Evolutionary conservation across 1,284 basidiomycete genomes (phyloP), one percentile per base, ranked within the genome.

Genomic region (Sutorius eximius): DNA sequence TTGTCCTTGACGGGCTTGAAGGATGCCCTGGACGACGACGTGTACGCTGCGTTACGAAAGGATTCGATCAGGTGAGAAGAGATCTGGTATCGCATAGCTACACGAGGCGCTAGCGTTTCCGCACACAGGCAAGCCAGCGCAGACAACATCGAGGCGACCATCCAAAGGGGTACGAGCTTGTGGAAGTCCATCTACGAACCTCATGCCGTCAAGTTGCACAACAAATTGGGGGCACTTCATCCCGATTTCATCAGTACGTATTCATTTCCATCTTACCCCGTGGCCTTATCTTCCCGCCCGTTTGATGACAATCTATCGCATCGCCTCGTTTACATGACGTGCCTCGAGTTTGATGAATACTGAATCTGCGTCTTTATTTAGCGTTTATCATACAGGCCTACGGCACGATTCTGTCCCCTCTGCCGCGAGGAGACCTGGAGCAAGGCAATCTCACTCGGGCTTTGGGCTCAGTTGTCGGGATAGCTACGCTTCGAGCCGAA

Each of bases 381-480:
- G 89, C 90, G 57, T 96, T 96, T 77, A 97, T 99, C 72, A 91
- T 98, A 76, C 86, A 93, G 72, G 84, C 86, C 57, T 99, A 99
- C 73, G 94, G 94, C 58, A 78, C 89, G 20, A 82, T 98, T 18
- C 86, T 98, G 61, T 78, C 92, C 52, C 92, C 90, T 64, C 72
- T 89, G 62, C 80, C 88, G 61, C 83, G 78, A 64, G 78, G 72
- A 58, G 78, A 83, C 75, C 71, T 69, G 61, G 81, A 86, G 74
- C 87, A 89, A 72, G 87, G 89, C 54, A 91, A 94, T 73, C 80
- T 97, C 60, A 92, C 90, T 69, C 85, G 95, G 55, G 83, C 93
- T 22, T 73, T 96, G 63, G 92, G 94, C 41, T 94, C 91, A 36
- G 82, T 98, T 37, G 87, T 96, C 51, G 95, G 92, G 42, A 89